phyloP scores from a whole-genome alignment of 768 basidiomycete genomes.

The Psilocybe cyanescens region DNA sequence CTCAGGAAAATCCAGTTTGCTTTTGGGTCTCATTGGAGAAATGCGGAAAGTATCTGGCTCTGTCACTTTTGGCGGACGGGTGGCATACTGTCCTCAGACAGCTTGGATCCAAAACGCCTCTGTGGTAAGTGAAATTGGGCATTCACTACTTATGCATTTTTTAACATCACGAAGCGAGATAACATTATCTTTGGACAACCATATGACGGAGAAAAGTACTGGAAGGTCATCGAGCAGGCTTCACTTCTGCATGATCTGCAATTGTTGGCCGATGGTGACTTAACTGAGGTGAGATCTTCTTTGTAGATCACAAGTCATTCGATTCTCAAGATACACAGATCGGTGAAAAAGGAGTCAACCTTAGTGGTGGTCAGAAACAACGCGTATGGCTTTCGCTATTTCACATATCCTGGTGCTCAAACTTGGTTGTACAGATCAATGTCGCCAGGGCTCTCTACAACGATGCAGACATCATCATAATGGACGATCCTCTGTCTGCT shows the following conservation, averaged over 20 bases:
- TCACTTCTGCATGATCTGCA: conserved; percentile 68
- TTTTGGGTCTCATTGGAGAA: conserved; percentile 71
- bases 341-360: conserved; percentile 72
- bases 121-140: conserved; percentile 41
- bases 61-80: conserved; percentile 61
- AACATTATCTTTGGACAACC: conserved; percentile 71
- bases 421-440: conserved; percentile 49
- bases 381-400: conserved; percentile 34
- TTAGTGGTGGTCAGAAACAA: conserved; percentile 70
- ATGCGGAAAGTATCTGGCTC: conserved; percentile 59
- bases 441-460: conserved; percentile 74
- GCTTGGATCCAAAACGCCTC: conserved; percentile 80
- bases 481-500: conserved; percentile 71
- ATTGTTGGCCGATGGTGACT: conserved; percentile 68
- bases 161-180: conserved; percentile 45
- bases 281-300: conserved; percentile 58
- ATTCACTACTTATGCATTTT: not conserved
- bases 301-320: not conserved
- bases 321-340: conserved; percentile 43
- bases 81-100: conserved; percentile 74
- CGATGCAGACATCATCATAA: conserved; percentile 60
- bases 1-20: conserved; percentile 65
- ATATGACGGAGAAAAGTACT: conserved; percentile 68
- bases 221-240: conserved; percentile 60
- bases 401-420: not conserved